Evolutionary conservation across 2,329 filamentous ascomycete genomes (phyloP), one percentile per base, ranked within the genome.

Genomic region (Trichoderma cornu-damae): DNA sequence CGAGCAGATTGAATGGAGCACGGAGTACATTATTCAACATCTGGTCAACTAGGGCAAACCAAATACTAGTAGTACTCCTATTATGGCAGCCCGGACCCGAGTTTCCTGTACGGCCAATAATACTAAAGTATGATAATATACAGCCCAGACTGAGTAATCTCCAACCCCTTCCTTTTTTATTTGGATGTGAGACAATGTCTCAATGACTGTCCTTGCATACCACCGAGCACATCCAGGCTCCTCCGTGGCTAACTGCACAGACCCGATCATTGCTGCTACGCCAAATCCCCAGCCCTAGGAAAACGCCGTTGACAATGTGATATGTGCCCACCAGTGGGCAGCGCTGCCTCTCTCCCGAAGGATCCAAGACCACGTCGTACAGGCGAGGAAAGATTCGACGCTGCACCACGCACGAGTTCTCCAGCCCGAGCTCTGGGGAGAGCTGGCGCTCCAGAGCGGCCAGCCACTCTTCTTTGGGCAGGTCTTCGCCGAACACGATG

Each of bases 401-500:
- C 42, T 73, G 71, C 1, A 72, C 61, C 1, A 73, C 69, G 12
- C 63, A 66, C 0, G 60, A 48, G 1, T 50, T 26, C 1, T 61
- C 61, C 0, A 61, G 38, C 4, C 60, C 40, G 3, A 65, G 14
- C 6, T 43, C n/a, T 0, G 60, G 40, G 1, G 53, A 58, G 1
- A 32, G 16, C 11, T 70, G 62, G 12, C 46, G 32, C 7, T 61
- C 40, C 34, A 73, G 32, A 3, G 56, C 56, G 2, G 62, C 26
- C 0, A 58, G 14, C 73, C 72, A 75, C 26, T 68, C 65, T 0
- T 63, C 59, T 0, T 57, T 50, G 16, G 48, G 58, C 3, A 74
- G 9, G 14, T 75, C 70, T 3, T 73, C 69, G 8, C 73, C 70
- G 50, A 76, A 75, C 0, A 73, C 37, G 35, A 76, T 75, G 1